phyloP scores from a whole-genome alignment of 1,139 yeast genomes.

The Pichia sorboxylosa region DNA sequence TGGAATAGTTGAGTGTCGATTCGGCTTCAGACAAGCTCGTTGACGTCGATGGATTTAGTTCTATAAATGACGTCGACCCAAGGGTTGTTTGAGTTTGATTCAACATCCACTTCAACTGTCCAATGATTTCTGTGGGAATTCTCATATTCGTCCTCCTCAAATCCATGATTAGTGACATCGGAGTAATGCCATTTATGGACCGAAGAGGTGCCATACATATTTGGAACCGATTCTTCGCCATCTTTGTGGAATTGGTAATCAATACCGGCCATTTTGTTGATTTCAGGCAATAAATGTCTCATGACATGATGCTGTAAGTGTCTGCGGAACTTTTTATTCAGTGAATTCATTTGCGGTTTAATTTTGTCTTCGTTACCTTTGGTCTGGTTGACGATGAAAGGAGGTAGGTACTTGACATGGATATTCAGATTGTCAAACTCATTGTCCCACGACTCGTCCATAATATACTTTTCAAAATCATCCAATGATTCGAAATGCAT shows the following conservation, averaged over 20 bases:
- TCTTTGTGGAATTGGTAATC: conserved; percentile 23
- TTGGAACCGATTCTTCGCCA: conserved; percentile 27
- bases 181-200: conserved; percentile 34
- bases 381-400: conserved; percentile 55
- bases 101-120: conserved; percentile 43
- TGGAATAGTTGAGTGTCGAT: too few species aligned
- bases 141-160: conserved; percentile 37
- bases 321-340: conserved; percentile 60
- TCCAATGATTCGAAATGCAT: conserved; percentile 48
- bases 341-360: conserved; percentile 61
- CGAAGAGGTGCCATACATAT: conserved; percentile 20
- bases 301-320: conserved; percentile 66
- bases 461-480: conserved; percentile 50
- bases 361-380: conserved; percentile 63
- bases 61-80: conserved; percentile 42
- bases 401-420: conserved; percentile 56
- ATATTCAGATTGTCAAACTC: conserved; percentile 63
- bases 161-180: conserved; percentile 44
- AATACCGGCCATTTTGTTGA: conserved; percentile 47
- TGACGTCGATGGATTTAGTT: too few species aligned
- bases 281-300: conserved; percentile 58
- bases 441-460: conserved; percentile 68
- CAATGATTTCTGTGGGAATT: conserved; percentile 37
- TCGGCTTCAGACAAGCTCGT: conserved; percentile 4
- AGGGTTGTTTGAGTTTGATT: conserved; percentile 42